Base-by-base conservation (phyloP, 2,329 filamentous ascomycete genomes). In the Diaporthe humulicola region DNA sequence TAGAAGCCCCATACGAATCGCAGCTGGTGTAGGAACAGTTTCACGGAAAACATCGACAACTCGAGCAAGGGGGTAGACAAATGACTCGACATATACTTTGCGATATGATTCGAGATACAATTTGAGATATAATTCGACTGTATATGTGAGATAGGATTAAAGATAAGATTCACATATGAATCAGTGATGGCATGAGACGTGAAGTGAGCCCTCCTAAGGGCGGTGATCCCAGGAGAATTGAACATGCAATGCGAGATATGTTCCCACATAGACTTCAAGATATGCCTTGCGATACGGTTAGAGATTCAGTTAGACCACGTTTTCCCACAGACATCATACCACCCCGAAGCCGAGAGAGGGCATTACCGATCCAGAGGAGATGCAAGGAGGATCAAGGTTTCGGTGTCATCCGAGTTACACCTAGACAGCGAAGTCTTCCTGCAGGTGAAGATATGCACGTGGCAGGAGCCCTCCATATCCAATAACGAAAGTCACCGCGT, bases 181-280 rank as follows among this genome's bases (percentile, higher is more conserved):
- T 38, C 45, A 67, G 30, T 3, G 6, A 36, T 22, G 14, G 19
- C 45, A 40, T 14, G 33, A 28, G 30, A 14, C 22, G 1, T 38
- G 25, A 25, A 2, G 7, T 67, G 8, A 52, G 30, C 45, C 8
- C 22, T 25, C 4, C 25, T n/a, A 19, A 5, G 8, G 42, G 7
- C 7, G 15, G 14, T 22, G 14, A 40, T 28, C 52, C 45, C 7
- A 67, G 22, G 7, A 12, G 8, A 19, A 15, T 38, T 52, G 12
- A 8, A 52, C 45, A 38, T 67, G 45, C 45, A 25, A 52, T 67
- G 64, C 45, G n/a, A 67, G 30, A 52, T 36, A 36, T 66, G 61
- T 25, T 38, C n/a, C 36, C 12, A 52, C 45, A 50, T n/a, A 36
- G 15, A 50, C 42, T 50, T n/a, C 61, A 25, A 48, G 61, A 67